Base-by-base conservation (phyloP, 192 early-diverging fungal genomes). In the Coemansia sp. region DNA sequence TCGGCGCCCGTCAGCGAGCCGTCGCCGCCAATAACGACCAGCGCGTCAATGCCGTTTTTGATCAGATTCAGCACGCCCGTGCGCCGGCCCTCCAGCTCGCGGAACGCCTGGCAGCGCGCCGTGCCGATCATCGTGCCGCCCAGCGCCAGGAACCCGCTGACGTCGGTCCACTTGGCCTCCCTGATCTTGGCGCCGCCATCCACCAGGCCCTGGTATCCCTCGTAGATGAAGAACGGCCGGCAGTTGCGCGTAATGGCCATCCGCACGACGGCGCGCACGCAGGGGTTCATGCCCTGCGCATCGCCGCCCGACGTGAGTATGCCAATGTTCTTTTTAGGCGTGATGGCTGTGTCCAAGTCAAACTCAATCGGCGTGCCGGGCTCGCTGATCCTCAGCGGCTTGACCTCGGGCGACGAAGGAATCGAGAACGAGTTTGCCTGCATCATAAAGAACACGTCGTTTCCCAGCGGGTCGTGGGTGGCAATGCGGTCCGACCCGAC, bases 1-100 rank as follows among this genome's bases (percentile, higher is more conserved):
- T 99, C 94, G 1, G 97, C 97, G 57, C 97, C 97, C 2, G 97
- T 99, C 62, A 99, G 86, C 8, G 94, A 96, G 9, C 97, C 97
- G 68, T 99, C 97, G 64, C 97, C 97, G 60, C 97, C 97, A 82
- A 94, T 92, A 6, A 99, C 93, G 71, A 99, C 86, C 46, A 99
- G 79, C 19, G 97, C 91, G 64, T 99, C 96, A 59, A 99, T 99
- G 20, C 95, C 96, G 64, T 91, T 87, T 61, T 87, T 88, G 65
- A 99, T 89, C 76, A 99, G 81, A 60, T 99, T 95, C 41, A 82
- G 85, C 5, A 91, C 94, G 4, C 89, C 92, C 43, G 77, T 75
- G 58, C 96, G 88, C 14, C 97, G 92, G 38, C 97, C 97, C 61
- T 90, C 88, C 15, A 91, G 84, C 35, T 89, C 88, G 12, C 92